A percentile compares a stretch with the other conserved stretches of the same genome.
Conservation (phyloP, 208 protist genomes). For the Acanthamoeba quina region DNA sequence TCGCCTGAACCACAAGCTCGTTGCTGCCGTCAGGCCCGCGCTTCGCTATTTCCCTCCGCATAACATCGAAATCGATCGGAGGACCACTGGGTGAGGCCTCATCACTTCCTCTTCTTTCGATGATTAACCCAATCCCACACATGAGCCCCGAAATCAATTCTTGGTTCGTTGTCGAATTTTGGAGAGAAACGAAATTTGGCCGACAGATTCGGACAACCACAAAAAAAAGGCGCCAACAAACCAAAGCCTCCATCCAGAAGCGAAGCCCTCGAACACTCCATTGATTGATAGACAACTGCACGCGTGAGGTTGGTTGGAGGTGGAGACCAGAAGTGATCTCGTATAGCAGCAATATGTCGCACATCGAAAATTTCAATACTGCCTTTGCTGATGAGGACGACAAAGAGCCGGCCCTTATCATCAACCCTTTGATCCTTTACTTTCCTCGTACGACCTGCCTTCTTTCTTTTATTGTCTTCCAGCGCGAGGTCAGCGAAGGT, state of each 20-base stretch:
- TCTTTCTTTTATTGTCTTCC: background rate
- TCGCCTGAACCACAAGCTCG: background rate
- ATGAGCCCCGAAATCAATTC: background rate
- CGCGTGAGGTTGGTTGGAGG: too few relatives aligned
- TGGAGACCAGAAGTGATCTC: too few relatives aligned
- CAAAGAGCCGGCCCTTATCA: conserved; percentile 23
- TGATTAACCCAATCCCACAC: conserved; percentile 23
- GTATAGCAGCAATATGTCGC: background rate
- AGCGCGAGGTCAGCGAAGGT: background rate
- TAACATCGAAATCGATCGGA: background rate
- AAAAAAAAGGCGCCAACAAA: conserved; percentile 33
- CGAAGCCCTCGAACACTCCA: background rate
- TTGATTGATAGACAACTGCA: background rate
- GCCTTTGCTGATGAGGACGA: conserved; percentile 24
- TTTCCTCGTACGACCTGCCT: conserved; percentile 15
- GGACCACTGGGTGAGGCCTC: background rate
- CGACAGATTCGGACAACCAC: background rate
- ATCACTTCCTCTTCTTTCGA: background rate
- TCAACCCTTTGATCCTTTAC: conserved; percentile 68
- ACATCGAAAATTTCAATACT: conserved; percentile 18
- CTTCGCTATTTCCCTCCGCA: background rate
- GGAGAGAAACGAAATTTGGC: background rate
- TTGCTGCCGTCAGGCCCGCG: background rate
- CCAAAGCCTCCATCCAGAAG: background rate
- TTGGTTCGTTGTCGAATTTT: background rate